Evolutionary conservation across 148 eudicot genomes (phyloP), one percentile per base, ranked within the genome.

Genomic region (Vaccinium myrtillus): DNA sequence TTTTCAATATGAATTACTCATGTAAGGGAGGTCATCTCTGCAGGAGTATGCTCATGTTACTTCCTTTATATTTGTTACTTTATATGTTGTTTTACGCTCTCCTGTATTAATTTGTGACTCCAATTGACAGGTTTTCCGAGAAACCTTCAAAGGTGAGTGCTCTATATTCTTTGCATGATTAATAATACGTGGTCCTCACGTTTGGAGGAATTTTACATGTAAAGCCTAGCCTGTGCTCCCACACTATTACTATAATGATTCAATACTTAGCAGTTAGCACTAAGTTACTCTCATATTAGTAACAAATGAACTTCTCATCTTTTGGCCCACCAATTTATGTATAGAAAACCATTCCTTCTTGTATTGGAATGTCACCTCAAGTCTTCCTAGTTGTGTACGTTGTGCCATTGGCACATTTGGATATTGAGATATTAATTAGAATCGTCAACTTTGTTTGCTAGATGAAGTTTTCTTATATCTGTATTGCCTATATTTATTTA

Each of bases 111-210:
- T 84, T 77, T 11, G 46, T 80, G 59, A 15, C 84, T 84, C 79
- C 78, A 82, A 70, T 87, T 36, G 73, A 82, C 94, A 96, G 99
- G 94, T 89, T 77, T 77, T 88, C 67, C 97, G 99, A 78, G 99
- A 96, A 88, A 86, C 91, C 84, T 88, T 91, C 77, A 91, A 88
- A 87, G 97, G 99, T 94, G 90, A 89, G 95, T 84, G 56, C 86
- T 81, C 77, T 58, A 43, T 69, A 39, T 49, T 67, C 84, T 81
- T 51, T 43, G 55, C 55, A n/a, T 56, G 80, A 48, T 27, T 65
- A 69, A 21, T 15, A 19, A 0, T 78, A 61, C 15, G 16, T 50
- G 58, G 43, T 51, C 46, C 49, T 70, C 30, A 32, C 18, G 13
- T 59, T 59, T 14, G 53, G 56, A 30, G 71, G 76, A 49, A 75